Evolutionary conservation across 2,329 filamentous ascomycete species (phyloP), one percentile per base, ranked within the genome.

Genomic region (Verticillium dahliae): DNA sequence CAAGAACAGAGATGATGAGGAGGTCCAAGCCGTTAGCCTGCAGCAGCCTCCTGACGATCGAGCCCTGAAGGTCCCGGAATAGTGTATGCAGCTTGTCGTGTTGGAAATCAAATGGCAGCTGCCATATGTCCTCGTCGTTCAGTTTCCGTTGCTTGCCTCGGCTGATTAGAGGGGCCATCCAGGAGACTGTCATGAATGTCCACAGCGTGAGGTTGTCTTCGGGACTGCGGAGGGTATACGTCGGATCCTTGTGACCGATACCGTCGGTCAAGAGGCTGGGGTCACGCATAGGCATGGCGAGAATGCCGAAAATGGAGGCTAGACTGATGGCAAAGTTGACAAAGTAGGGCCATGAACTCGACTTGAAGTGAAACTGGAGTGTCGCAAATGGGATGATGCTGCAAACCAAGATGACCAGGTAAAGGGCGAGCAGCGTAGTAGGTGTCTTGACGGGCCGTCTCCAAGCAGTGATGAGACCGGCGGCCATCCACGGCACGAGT

Each of bases 131-230:
- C 41, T 88, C 83, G 45, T 92, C 87, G 39, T 92, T 78, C 9
- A 97, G 78, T 67, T 92, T 88, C 50, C 86, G 80, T 35, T 79
- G 77, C 52, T 80, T 83, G 1, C 89, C 91, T 31, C 86, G 74
- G 1, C 78, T 76, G 13, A 96, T 91, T 6, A 96, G 75, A 0
- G 92, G 89, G 0, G 80, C 78, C 76, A 96, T 88, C 92, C 92
- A 97, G 0, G 85, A 90, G 34, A 96, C 89, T 6, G 85, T 88
- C 84, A 94, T 90, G 75, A 91, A 97, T 67, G 93, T 90, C 83
- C 91, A 92, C 1, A 93, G 78, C 0, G 83, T 90, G 31, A 96
- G 72, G 65, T 90, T 86, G 67, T 97, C 92, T 72, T 97, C 92
- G 0, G 92, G 81, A 41, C 83, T 86, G 60, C 91, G 88, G n/a